These are phyloP conservation scores for Cicer chorassanicum DNA, from an alignment of 306 rosid genomes.

Conservation along the genomic window DNA sequence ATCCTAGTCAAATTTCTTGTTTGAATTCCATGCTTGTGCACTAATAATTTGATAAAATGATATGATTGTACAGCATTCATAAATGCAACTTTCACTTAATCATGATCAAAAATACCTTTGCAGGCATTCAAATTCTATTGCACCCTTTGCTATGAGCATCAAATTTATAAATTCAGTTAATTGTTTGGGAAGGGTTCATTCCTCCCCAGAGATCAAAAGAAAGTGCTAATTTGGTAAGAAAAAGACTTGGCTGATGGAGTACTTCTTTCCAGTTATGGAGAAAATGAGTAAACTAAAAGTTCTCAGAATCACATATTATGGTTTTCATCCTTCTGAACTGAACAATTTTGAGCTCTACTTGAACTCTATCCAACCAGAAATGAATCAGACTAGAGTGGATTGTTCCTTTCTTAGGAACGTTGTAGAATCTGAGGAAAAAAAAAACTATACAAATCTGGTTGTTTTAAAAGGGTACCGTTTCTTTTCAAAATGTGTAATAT, in stretches of 20 bases:
- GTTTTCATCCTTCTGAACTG: constrained; percentile 44
- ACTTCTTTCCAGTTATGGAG: background rate
- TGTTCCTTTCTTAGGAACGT: constrained; percentile 38
- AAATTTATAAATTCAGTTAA: background rate
- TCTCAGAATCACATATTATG: constrained; percentile 53
- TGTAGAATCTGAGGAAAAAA: constrained; percentile 35
- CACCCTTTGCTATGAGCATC: too few species aligned
- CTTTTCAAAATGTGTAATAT: background rate
- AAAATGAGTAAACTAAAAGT: constrained; percentile 59
- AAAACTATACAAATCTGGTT: background rate
- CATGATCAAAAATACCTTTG: too few species aligned
- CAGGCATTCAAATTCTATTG: too few species aligned
- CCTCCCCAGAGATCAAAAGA: background rate
- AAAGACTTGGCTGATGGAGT: background rate
- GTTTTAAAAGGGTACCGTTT: too few species aligned
- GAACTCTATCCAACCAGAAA: constrained; percentile 45
- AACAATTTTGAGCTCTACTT: constrained; percentile 51
- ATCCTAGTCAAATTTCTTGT: too few species aligned
- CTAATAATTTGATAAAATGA: too few species aligned
- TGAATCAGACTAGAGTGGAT: constrained; percentile 57
- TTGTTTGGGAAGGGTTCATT: background rate
- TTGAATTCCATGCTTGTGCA: too few species aligned
- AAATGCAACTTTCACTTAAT: too few species aligned
- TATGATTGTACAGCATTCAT: too few species aligned
- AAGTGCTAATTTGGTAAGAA: background rate